phyloP scores from a whole-genome alignment of 2,329 filamentous ascomycete species.

The Lecanicillium sp. region DNA sequence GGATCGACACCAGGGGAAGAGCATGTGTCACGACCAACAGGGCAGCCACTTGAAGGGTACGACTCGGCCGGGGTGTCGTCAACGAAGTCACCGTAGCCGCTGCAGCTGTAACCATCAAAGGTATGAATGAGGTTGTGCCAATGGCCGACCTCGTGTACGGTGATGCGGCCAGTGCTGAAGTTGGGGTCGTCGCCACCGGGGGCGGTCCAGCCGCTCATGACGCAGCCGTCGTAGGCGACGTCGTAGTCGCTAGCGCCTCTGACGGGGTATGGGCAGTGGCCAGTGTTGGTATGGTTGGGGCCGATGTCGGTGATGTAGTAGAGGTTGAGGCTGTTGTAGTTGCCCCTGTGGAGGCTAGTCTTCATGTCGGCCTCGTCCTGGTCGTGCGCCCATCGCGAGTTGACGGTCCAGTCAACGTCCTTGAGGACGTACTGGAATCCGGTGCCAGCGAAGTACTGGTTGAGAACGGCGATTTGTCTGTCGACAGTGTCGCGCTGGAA shows the following conservation, averaged over 20 bases:
- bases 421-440: slow-evolving; percentile 39
- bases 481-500: background rate
- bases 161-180: background rate
- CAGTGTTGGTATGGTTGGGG: background rate
- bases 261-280: background rate
- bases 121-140: slow-evolving; percentile 25
- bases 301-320: background rate
- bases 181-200: background rate
- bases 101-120: slow-evolving; percentile 30
- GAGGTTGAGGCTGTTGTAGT: background rate
- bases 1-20: slow-evolving; percentile 20
- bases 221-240: background rate
- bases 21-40: slow-evolving; percentile 26
- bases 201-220: background rate
- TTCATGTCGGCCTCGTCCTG: background rate
- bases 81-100: slow-evolving; percentile 31
- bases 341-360: background rate
- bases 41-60: slow-evolving; percentile 30
- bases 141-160: slow-evolving; percentile 8
- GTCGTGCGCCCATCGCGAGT: slow-evolving; percentile 32
- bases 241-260: background rate
- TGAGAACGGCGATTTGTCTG: slow-evolving; percentile 26
- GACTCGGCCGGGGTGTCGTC: slow-evolving; percentile 35
- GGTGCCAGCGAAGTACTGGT: slow-evolving; percentile 34
- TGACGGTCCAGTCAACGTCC: slow-evolving; percentile 36